Evolutionary conservation across 805 yeast genomes (phyloP), one percentile per base, ranked within the genome.

Genomic region (Candida oleophila): DNA sequence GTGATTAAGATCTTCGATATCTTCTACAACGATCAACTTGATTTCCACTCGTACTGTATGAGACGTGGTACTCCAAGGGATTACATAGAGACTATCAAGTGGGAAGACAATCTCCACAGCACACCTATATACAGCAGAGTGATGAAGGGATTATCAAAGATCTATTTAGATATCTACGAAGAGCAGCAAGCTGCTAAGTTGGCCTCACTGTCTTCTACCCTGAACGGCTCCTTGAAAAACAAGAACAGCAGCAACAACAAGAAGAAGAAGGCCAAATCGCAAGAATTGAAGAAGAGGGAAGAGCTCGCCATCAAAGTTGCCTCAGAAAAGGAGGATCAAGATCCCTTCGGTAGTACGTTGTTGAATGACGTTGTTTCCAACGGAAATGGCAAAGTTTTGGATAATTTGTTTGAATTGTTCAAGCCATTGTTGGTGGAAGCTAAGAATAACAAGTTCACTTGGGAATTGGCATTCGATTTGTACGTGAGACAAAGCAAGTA

Each of bases 11-110:
- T 87, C 25, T 90, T 82, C 65, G 76, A 81, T 38, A 86, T 82
- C 44, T 90, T 82, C 66, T 79, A 74, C 59, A 80, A 80, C 51
- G 99, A 94, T 61, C 97, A 94, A 69, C 77, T 86, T 52, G 99
- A 94, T 64, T 94, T 92, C 83, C 98, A 94, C 63, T 84, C 87
- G 40, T 94, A 89, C 64, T 87, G 96, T 61, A 80, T 88, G 76
- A 81, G 97, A 66, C 82, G 86, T 55, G 98, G 97, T 19, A 89
- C 97, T 4, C 84, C 92, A 21, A 78, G 96, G 52, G 84, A 92
- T 7, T 94, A 92, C 61, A 55, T 87, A 22, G 83, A 82, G 16
- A 80, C 88, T 79, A 54, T 91, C 43, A 65, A 73, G 42, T 94
- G 98, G 98, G 96, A 83, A 47, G 95, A 91, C 62, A 62, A 68